Base-by-base conservation (phyloP, 768 basidiomycete genomes). In the Phallus indusiatus region DNA sequence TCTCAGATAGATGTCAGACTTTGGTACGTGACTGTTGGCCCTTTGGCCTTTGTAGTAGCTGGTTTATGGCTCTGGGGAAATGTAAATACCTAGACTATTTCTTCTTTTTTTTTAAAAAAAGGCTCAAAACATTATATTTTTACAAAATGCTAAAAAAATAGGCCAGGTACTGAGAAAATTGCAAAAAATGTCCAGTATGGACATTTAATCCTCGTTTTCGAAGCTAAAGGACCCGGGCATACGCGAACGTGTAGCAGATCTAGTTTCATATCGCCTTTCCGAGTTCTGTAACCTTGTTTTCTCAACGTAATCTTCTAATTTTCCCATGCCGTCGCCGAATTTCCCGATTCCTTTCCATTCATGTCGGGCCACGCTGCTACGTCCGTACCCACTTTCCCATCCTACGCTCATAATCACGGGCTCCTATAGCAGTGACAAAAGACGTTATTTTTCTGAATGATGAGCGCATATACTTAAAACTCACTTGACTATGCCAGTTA, bases 261-360 rank as follows among this genome's bases (percentile, higher is more conserved):
- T 48, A 18, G 49, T 2, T 16, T 53, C 12, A 22, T n/a, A 14
- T 10, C 24, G 33, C 9, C 49, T 28, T 51, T 78, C 72, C 4
- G 54, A 42, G 0, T 61, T 52, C 61, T 82, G 79, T 28, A 36
- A 59, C 47, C 65, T 65, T 37, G 69, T 69, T 66, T 81, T 86
- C 71, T 87, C 86, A 4, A 80, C 77, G 78, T 83, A 86, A 66
- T 94, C 90, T 65, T 92, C 86, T 51, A 96, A 67, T 5, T 72
- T 73, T 42, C 81, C 76, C 67, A 74, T 63, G 6, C 72, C 72
- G 21, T 69, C 55, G 0, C 71, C 70, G 74, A 83, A 80, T 71
- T 92, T 94, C 1, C 81, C 79, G 56, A 94, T 73, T 6, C 94
- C 94, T 72, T 94, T 96, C 91, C 94, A 99, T 72, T 97, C 91